Evolutionary conservation across 2,329 filamentous ascomycete genomes (phyloP).

Genomic region (Trichoderma afroharzianum): DNA sequence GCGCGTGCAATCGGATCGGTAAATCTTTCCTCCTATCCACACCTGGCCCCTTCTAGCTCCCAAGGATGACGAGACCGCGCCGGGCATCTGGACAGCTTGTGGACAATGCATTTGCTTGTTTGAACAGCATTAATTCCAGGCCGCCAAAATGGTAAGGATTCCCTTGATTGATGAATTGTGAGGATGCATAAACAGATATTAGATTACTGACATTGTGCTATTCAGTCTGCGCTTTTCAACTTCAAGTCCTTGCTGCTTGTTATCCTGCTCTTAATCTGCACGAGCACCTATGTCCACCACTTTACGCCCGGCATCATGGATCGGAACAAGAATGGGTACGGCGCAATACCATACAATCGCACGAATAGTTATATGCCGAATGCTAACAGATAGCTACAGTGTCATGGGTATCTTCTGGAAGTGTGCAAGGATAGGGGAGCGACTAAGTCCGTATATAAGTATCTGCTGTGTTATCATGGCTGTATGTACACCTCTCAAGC

Average conservation of each 20-base stretch:
- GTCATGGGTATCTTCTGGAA: conserved; percentile 93
- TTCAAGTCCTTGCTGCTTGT: conserved; percentile 96
- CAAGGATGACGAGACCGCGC: conserved; percentile 3
- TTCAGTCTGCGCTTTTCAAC: conserved; percentile 93
- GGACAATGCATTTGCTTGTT: background rate
- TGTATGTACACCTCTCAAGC: conserved; percentile 46
- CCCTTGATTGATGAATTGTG: background rate
- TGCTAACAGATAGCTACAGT: conserved; percentile 38
- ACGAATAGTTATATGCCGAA: background rate
- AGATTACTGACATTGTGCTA: background rate
- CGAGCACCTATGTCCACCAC: conserved; percentile 87
- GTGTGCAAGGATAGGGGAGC: conserved; percentile 84
- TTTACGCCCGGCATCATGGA: conserved; percentile 88
- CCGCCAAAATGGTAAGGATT: conserved; percentile 28
- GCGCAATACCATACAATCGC: background rate
- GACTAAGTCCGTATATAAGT: conserved; percentile 92
- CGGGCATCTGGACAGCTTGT: conserved; percentile 15
- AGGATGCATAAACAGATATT: background rate
- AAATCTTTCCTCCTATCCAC: conserved; percentile 37
- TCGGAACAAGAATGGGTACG: conserved; percentile 84
- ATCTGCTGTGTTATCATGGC: conserved; percentile 93
- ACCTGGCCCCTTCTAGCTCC: conserved; percentile 11
- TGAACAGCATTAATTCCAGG: background rate
- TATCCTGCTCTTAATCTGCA: conserved; percentile 92
- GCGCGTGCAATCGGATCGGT: conserved; percentile 25